Conservation (phyloP, 2,329 filamentous ascomycete genomes). For the Colletotrichum siamense region DNA sequence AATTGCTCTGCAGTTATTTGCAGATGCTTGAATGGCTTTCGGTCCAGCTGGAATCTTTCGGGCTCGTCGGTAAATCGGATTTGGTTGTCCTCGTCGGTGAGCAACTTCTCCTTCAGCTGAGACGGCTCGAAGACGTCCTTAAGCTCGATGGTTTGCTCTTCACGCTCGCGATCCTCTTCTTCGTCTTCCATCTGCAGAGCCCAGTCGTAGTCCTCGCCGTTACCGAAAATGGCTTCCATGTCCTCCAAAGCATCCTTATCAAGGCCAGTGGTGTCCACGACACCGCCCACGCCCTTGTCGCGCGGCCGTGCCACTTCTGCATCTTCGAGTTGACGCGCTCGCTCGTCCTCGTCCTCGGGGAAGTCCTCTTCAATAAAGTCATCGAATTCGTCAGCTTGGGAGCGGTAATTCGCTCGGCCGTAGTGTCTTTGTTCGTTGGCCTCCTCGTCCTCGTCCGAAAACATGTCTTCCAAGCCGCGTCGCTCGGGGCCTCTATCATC, state of each 20-base stretch:
- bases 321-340: slow-evolving; percentile 79
- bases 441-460: slow-evolving; percentile 91
- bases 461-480: slow-evolving; percentile 87
- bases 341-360: slow-evolving; percentile 83
- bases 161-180: slow-evolving; percentile 77
- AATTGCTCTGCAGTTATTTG: slow-evolving; percentile 84
- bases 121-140: slow-evolving; percentile 99
- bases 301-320: slow-evolving; percentile 85
- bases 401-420: slow-evolving; percentile 59
- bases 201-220: slow-evolving; percentile 95
- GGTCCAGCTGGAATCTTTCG: slow-evolving; percentile 91
- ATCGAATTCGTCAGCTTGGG: slow-evolving; percentile 80
- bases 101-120: slow-evolving; percentile 89
- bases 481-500: slow-evolving; percentile 68
- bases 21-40: slow-evolving; percentile 85
- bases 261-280: slow-evolving; percentile 81
- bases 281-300: slow-evolving; percentile 70
- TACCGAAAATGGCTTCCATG: slow-evolving; percentile 89
- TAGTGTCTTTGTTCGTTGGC: slow-evolving; percentile 61
- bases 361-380: slow-evolving; percentile 98
- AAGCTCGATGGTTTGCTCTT: slow-evolving; percentile 86
- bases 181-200: slow-evolving; percentile 88
- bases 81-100: slow-evolving; percentile 93
- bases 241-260: slow-evolving; percentile 94
- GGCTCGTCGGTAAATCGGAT: slow-evolving; percentile 91